phyloP scores from a whole-genome alignment of 345 rosid species.

The Excoecaria cochinchinensis region DNA sequence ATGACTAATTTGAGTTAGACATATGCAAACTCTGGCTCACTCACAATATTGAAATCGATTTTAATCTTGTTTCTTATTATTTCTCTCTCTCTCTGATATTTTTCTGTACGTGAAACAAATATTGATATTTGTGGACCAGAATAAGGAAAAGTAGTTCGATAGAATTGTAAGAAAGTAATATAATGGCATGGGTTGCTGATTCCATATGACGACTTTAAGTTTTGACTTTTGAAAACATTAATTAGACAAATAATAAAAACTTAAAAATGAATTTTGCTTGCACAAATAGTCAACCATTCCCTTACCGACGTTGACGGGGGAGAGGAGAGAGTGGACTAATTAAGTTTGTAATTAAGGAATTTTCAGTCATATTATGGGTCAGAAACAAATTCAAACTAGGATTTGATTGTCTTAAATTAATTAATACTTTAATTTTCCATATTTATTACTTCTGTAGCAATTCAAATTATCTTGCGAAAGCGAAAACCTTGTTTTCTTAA shows the following conservation, averaged over 20 bases:
- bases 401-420: constrained; percentile 14
- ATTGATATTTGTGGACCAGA: neutral
- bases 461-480: neutral
- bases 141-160: neutral
- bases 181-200: neutral
- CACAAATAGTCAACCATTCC: neutral
- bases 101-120: too few species aligned
- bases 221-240: neutral
- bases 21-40: too few species aligned
- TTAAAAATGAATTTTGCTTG: constrained; percentile 6
- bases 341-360: neutral
- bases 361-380: constrained; percentile 6
- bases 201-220: neutral
- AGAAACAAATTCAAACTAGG: constrained; percentile 11
- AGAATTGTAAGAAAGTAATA: neutral
- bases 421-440: too few species aligned
- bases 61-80: too few species aligned
- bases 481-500: neutral
- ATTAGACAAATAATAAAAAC: too few species aligned
- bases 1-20: too few species aligned
- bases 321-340: neutral
- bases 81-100: too few species aligned
- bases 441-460: neutral
- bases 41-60: too few species aligned
- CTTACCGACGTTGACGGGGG: neutral